A percentile compares a stretch with the other conserved stretches of the same genome.
Evolutionary conservation across 192 early-diverging fungal genomes (phyloP).

Genomic region (Coemansia aciculifera): DNA sequence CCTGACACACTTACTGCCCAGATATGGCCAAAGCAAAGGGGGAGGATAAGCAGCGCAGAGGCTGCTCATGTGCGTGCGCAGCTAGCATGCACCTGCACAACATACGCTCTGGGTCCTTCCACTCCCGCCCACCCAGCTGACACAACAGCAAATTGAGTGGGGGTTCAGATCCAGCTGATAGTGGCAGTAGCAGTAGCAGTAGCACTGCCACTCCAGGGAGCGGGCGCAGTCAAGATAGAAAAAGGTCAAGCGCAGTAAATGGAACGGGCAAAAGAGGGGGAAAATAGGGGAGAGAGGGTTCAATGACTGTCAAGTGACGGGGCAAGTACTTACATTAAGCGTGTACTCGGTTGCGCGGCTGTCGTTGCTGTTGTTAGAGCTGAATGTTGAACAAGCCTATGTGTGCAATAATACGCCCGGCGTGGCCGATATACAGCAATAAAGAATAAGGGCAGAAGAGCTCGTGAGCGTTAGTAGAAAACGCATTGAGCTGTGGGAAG

Average conservation of each 20-base stretch:
- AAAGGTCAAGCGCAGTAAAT: background rate
- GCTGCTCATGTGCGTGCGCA: slow-evolving; percentile 8
- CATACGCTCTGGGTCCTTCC: background rate
- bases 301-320: background rate
- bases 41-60: background rate
- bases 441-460: background rate
- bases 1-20: background rate
- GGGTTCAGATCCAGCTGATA: slow-evolving; percentile 5
- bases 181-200: background rate
- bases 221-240: slow-evolving; percentile 2
- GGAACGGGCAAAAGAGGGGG: background rate
- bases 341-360: background rate
- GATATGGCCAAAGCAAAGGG: slow-evolving; percentile 6
- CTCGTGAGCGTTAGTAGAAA: background rate
- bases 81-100: background rate
- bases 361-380: background rate
- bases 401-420: background rate
- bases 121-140: background rate
- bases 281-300: background rate
- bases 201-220: slow-evolving; percentile 5
- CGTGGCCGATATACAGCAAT: slow-evolving; percentile 2
- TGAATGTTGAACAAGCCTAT: background rate
- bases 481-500: background rate
- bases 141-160: slow-evolving; percentile 4
- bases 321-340: background rate